phyloP scores from a whole-genome alignment of 73 alveolate genomes.

The Symbiodinium pilosum region DNA sequence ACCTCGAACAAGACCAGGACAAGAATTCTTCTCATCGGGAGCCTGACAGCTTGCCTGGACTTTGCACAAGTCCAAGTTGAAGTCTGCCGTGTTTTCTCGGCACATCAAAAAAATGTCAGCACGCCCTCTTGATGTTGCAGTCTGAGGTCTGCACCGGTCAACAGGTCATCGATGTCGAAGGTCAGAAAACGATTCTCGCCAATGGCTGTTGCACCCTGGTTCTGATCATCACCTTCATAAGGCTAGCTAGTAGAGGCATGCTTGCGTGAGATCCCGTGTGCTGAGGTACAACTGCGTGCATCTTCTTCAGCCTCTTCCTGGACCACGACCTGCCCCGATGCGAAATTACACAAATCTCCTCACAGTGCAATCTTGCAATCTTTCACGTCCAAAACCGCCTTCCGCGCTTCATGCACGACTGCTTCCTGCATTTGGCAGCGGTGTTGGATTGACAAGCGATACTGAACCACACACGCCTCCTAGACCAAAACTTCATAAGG shows the following conservation, averaged over 20 bases:
- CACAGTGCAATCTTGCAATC: no score
- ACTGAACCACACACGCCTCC: no score
- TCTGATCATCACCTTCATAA: background rate
- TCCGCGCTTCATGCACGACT: slow-evolving; percentile 39
- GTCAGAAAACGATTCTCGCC: slow-evolving; percentile 17
- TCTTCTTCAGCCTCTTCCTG: slow-evolving; percentile 57
- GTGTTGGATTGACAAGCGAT: no score
- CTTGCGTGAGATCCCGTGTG: background rate
- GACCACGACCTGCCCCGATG: slow-evolving; percentile 28
- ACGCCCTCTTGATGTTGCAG: no score
- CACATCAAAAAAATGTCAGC: background rate
- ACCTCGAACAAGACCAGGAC: background rate
- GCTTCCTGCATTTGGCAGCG: background rate
- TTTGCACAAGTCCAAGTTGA: slow-evolving; percentile 67
- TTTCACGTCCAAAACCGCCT: background rate
- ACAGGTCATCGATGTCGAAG: slow-evolving; percentile 1
- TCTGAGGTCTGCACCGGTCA: background rate
- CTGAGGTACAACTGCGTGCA: background rate
- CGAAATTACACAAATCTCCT: no score
- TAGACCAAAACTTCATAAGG: no score
- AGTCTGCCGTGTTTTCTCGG: slow-evolving; percentile 55
- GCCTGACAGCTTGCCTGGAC: slow-evolving; percentile 16
- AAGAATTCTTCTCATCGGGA: background rate
- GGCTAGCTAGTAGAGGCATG: no score
- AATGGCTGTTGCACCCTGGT: background rate